A percentile compares a stretch with the other conserved stretches of the same genome.
Conservation (phyloP, 2,329 filamentous ascomycete genomes). For the Fusarium solani-melongenae region DNA sequence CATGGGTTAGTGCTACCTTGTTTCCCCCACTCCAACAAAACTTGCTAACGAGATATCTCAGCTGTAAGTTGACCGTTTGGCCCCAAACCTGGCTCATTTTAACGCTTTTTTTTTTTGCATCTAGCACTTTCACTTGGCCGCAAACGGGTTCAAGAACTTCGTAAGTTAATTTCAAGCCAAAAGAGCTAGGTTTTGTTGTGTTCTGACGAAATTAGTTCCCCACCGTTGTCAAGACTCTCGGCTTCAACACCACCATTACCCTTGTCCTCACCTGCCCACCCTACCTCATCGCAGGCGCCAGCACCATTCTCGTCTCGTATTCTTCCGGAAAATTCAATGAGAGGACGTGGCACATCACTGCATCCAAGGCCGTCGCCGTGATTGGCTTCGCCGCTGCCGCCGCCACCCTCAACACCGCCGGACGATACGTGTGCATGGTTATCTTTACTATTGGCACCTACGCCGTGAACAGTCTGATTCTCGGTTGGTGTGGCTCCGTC, state of each 20-base stretch:
- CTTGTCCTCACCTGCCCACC: conserved; percentile 53
- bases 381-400: conserved; percentile 37
- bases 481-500: conserved; percentile 56
- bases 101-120: background rate
- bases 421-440: conserved; percentile 48
- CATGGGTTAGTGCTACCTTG: conserved; percentile 47
- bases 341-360: conserved; percentile 60
- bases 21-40: background rate
- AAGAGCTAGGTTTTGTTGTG: background rate
- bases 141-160: conserved; percentile 57
- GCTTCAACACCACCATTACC: conserved; percentile 44
- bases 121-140: conserved; percentile 59
- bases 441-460: conserved; percentile 54
- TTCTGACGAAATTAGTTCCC: conserved; percentile 33
- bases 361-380: conserved; percentile 54
- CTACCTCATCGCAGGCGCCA: conserved; percentile 53
- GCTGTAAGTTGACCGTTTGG: conserved; percentile 32
- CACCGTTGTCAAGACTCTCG: conserved; percentile 45
- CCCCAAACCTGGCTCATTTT: background rate
- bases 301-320: conserved; percentile 42
- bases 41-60: background rate
- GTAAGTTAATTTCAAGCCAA: background rate
- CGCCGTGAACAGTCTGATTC: conserved; percentile 57
- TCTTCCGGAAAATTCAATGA: conserved; percentile 60
- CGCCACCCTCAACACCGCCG: conserved; percentile 38